Evolutionary conservation across 2,329 filamentous ascomycete species (phyloP), one percentile per base, ranked within the genome.

Genomic region (Coniosporium tulheliwenetii): DNA sequence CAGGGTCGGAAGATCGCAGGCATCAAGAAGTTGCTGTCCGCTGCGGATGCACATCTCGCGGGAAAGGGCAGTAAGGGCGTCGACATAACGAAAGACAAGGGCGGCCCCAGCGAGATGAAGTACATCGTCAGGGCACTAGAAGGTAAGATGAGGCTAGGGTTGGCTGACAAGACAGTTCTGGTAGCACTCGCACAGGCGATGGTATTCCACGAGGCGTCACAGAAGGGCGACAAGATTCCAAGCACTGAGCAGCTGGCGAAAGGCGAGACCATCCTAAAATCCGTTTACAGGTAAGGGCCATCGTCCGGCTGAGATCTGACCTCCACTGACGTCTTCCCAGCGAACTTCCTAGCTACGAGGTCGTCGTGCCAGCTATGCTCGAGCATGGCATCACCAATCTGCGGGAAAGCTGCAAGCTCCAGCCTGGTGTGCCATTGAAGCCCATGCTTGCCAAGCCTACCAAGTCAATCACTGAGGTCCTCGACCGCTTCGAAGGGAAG

Each of bases 361-460:
- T 89, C 30, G 93, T 98, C 45, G 79, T 98, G 41, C 91, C 91
- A 1, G 81, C 84, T 2, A 83, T 96, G 69, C 67, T 95, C 19
- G 69, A 91, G 51, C 75, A 91, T 51, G 91, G 91, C 13, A 84
- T 98, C 46, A 75, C 81, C 64, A 79, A 86, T 32, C 65, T 98
- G 10, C 74, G 76, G 40, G 81, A 93, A 8, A 76, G 81, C 42
- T 95, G 91, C 71, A 93, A 93, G 59, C 72, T 98, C 36, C 83
- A 85, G 49, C 89, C 91, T 0, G 91, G 91, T 47, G 83, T 98
- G 12, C 91, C 91, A 0, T 69, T 98, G 43, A 98, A 98, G 61
- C 91, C 91, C 51, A 98, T 98, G 91, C 71, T 98, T 65, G 91
- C 91, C 14, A 96, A 96, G 54, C 91, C 91, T 2, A 98, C 91